A percentile compares a stretch with the other conserved stretches of the same genome.
These are phyloP conservation scores for Phyllosticta ampelicida DNA, from an alignment of 2,329 filamentous ascomycete species.

Conservation along the genomic window DNA sequence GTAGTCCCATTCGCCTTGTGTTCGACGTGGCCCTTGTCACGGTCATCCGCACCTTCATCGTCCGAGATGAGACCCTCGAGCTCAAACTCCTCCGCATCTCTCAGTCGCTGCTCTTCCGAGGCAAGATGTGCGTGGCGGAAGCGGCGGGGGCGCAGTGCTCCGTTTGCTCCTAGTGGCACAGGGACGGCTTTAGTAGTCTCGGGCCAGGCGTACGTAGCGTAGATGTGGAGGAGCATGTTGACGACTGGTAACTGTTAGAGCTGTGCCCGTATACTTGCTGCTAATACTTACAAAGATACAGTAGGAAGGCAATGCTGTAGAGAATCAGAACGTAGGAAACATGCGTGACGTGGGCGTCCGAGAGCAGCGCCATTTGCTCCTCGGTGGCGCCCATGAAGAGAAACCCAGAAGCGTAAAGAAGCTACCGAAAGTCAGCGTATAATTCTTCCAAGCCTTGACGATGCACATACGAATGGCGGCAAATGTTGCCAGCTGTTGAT, in stretches of 20 bases:
- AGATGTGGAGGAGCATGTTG: slow-evolving; percentile 75
- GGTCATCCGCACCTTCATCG: slow-evolving; percentile 52
- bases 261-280: slow-evolving; percentile 13
- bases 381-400: slow-evolving; percentile 97
- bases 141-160: slow-evolving; percentile 17
- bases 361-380: slow-evolving; percentile 79
- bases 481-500: slow-evolving; percentile 64
- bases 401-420: slow-evolving; percentile 86
- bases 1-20: background rate
- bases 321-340: slow-evolving; percentile 88
- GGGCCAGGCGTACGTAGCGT: slow-evolving; percentile 53
- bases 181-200: slow-evolving; percentile 25
- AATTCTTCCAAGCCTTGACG: background rate
- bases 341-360: slow-evolving; percentile 66
- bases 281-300: slow-evolving; percentile 66
- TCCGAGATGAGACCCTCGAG: slow-evolving; percentile 83
- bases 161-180: slow-evolving; percentile 24
- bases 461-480: slow-evolving; percentile 53
- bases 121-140: slow-evolving; percentile 25
- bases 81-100: slow-evolving; percentile 87
- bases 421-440: slow-evolving; percentile 39
- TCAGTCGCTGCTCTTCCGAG: slow-evolving; percentile 47
- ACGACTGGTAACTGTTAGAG: slow-evolving; percentile 41
- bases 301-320: slow-evolving; percentile 77
- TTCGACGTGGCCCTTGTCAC: slow-evolving; percentile 5